Base-by-base conservation (phyloP, 192 early-diverging fungal species). In the Podila verticillata region DNA sequence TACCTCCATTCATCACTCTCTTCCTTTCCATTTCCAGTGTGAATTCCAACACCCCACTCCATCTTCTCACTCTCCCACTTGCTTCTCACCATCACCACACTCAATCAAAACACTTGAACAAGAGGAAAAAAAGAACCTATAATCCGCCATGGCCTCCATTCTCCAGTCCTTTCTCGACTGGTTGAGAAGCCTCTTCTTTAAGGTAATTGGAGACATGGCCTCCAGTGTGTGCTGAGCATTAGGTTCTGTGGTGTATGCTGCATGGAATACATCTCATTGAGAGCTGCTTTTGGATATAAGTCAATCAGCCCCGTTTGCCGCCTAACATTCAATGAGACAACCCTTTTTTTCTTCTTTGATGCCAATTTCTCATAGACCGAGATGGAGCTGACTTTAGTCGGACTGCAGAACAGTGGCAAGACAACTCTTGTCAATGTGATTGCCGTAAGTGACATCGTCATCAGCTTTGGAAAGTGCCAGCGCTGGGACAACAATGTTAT, bases 371-470 rank as follows among this genome's bases (percentile, higher is more conserved):
- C 39, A 15, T 69, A 90, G 89, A 90, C 89, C 70, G 93, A 96
- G 87, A 95, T 96, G 90, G 94, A 96, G 87, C 84, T 96, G 68
- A 96, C 94, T 49, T 82, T 96, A 61, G 93, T 96, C 63, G 93
- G 94, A 36, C 83, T 96, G 56, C 94, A 96, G 77, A 94, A 95
- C 79, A 93, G 92, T 74, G 94, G 94, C 63, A 96, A 96, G 69
- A 95, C 93, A 3, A 96, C 93, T 2, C 86, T 96, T 9, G 93
- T 96, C 15, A 94, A 95, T 64, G 93, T 96, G 34, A 94, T 96
- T 68, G 93, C 93, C 29, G 90, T 92, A 89, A 82, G 89, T 89
- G 10, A 44, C 39, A 44, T 15, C 31, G 5, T 60, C 17, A 15
- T n/a, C n/a, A n/a, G n/a, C 20, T n/a, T 31, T 4, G 22, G 24